These are phyloP conservation scores for Colletotrichum scovillei DNA, from an alignment of 2,329 filamentous ascomycete genomes.

Conservation along the genomic window DNA sequence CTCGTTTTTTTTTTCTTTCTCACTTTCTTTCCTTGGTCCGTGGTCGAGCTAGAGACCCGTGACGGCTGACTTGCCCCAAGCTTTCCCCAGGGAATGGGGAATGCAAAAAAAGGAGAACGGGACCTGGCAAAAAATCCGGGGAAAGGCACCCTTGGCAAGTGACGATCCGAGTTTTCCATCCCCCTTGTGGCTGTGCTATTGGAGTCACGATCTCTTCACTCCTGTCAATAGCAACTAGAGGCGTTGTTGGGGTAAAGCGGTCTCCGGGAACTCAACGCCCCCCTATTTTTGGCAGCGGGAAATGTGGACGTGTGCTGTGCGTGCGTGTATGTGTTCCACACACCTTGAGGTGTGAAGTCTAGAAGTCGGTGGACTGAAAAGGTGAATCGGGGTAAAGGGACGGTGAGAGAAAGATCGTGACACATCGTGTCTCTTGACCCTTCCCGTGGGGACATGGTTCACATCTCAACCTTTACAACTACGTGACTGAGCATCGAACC, in stretches of 20 bases:
- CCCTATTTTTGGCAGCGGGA: too few species aligned
- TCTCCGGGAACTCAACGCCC: background rate
- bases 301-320: background rate
- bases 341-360: conserved; percentile 3
- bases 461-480: background rate
- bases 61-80: background rate
- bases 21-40: background rate
- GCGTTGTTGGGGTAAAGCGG: background rate
- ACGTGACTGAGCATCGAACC: background rate
- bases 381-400: conserved; percentile 14
- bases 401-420: conserved; percentile 21
- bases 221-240: background rate
- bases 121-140: background rate
- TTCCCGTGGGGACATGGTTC: background rate
- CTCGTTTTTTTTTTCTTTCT: background rate
- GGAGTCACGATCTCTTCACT: conserved; percentile 11
- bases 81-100: conserved; percentile 3
- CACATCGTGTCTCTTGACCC: background rate
- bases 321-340: background rate
- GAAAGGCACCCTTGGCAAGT: conserved; percentile 9
- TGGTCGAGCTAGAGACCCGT: background rate
- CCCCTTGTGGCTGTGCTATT: conserved; percentile 21
- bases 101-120: background rate
- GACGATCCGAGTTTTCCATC: conserved; percentile 25
- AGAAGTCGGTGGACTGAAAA: conserved; percentile 5